Evolutionary conservation across 192 early-diverging fungal genomes (phyloP).

Genomic region (Entomortierella beljakovae): DNA sequence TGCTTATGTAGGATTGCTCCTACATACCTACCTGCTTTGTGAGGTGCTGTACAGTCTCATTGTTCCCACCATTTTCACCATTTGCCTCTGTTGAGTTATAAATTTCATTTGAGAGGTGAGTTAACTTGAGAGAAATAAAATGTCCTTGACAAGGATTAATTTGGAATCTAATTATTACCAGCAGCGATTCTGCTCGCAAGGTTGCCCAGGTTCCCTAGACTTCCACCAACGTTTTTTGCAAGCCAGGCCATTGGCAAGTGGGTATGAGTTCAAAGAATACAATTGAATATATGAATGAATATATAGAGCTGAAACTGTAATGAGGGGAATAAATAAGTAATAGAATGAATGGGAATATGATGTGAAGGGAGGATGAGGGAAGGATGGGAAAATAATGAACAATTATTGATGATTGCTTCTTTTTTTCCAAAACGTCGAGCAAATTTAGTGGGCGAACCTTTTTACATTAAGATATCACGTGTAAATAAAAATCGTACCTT

Average conservation of each 20-base stretch:
- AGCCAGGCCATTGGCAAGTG: conserved; percentile 44
- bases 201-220: conserved; percentile 51
- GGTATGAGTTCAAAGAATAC: neutral
- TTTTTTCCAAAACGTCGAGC: no score
- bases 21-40: conserved; percentile 28
- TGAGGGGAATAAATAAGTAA: no score
- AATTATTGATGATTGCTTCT: no score
- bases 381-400: no score
- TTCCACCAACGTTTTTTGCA: conserved; percentile 53
- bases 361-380: no score
- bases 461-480: no score
- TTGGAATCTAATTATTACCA: conserved; percentile 10
- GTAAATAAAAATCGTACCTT: no score
- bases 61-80: conserved; percentile 29
- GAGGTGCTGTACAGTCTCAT: conserved; percentile 27
- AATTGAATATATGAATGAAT: neutral
- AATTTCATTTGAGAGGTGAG: neutral
- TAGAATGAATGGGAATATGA: no score
- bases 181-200: conserved; percentile 52
- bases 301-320: no score
- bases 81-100: conserved; percentile 23
- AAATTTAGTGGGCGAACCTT: no score
- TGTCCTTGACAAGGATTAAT: no score
- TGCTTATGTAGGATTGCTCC: neutral
- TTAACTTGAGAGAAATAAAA: no score